Percentiles rank a stretch among this genome's conserved stretches.
phyloP scores from a whole-genome alignment of 164 flowering plant species.

The Sextonia rubra region DNA sequence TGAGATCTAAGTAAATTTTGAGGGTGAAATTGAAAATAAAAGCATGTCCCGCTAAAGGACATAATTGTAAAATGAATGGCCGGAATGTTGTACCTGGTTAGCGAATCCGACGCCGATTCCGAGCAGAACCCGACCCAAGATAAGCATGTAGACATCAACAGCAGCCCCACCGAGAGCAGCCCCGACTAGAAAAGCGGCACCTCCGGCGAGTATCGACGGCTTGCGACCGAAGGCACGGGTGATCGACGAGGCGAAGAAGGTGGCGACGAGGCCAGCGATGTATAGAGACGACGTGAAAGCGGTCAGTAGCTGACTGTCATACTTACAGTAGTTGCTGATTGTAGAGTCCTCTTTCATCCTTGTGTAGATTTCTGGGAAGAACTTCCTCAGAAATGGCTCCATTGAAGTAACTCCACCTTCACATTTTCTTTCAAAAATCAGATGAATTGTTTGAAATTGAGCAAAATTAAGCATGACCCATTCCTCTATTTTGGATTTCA shows the following conservation, averaged over 20 bases:
- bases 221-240: constrained; percentile 54
- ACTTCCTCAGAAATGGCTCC: constrained; percentile 57
- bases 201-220: constrained; percentile 47
- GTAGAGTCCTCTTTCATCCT: constrained; percentile 41
- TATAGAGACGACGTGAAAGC: constrained; percentile 68
- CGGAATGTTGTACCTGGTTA: constrained; percentile 49
- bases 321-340: constrained; percentile 65
- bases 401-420: constrained; percentile 84
- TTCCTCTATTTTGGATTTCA: background rate
- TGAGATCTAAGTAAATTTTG: too few species aligned
- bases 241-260: constrained; percentile 43
- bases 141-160: constrained; percentile 43
- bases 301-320: constrained; percentile 53
- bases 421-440: constrained; percentile 5
- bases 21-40: too few species aligned
- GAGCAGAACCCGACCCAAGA: constrained; percentile 58
- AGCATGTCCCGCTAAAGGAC: too few species aligned
- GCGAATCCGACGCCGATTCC: constrained; percentile 78
- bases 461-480: background rate
- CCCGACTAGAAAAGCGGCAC: constrained; percentile 52
- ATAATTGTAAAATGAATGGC: background rate
- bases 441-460: background rate
- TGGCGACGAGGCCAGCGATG: constrained; percentile 48
- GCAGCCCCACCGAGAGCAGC: constrained; percentile 59
- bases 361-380: constrained; percentile 54